Conservation (phyloP, 2,329 filamentous ascomycete species). For the Arthrobotrys megalospora region DNA sequence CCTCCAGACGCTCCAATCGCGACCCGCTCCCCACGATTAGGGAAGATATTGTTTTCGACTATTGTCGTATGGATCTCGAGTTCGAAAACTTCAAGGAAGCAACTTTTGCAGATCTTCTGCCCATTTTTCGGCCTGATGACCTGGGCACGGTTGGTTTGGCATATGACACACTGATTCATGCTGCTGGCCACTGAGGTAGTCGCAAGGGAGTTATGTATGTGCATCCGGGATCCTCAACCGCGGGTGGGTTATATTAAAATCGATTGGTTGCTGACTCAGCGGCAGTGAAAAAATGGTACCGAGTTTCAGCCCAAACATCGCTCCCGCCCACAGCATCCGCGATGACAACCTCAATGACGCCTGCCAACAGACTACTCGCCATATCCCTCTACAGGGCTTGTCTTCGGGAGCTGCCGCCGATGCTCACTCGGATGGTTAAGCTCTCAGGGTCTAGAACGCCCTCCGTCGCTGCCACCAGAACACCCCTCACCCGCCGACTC, state of each 20-base stretch:
- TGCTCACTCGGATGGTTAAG: conserved; percentile 7
- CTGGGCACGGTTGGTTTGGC: conserved; percentile 82
- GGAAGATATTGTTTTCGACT: conserved; percentile 82
- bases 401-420: conserved; percentile 50
- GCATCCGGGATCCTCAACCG: too few relatives aligned
- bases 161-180: conserved; percentile 77
- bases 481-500: conserved; percentile 64
- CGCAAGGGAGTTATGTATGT: too few relatives aligned
- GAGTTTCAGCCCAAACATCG: too few relatives aligned
- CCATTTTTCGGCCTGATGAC: conserved; percentile 96
- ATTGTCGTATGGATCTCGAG: conserved; percentile 96
- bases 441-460: neutral
- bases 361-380: neutral
- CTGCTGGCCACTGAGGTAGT: neutral
- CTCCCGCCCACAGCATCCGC: neutral
- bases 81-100: conserved; percentile 91
- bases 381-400: conserved; percentile 35
- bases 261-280: neutral
- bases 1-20: conserved; percentile 97
- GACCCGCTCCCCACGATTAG: conserved; percentile 81
- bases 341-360: conserved; percentile 22
- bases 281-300: neutral
- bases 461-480: conserved; percentile 59
- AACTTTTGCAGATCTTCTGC: conserved; percentile 89
- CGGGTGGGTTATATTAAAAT: too few relatives aligned